A percentile compares a stretch with the other conserved stretches of the same genome.
Evolutionary conservation across 2,329 filamentous ascomycete species (phyloP).

Genomic region (Arthroderma uncinatum): DNA sequence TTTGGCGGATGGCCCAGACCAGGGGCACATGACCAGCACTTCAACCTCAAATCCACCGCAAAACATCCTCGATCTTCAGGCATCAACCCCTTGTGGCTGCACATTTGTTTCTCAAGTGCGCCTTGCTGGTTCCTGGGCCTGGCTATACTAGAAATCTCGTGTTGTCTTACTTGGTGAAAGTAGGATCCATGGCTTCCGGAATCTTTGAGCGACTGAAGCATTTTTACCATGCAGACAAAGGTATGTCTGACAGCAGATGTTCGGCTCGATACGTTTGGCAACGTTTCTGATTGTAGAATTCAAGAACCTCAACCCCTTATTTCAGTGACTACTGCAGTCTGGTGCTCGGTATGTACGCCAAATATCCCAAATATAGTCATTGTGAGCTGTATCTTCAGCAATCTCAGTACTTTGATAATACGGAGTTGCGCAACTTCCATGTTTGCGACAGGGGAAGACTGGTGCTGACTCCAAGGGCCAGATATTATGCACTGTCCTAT

Average conservation of each 20-base stretch:
- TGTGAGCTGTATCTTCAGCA: too few relatives aligned
- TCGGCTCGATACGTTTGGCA: neutral
- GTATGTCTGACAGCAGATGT: neutral
- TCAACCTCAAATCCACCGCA: neutral
- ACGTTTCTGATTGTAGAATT: neutral
- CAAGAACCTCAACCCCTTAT: constrained; percentile 13
- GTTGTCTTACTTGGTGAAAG: neutral
- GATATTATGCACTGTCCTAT: constrained; percentile 75
- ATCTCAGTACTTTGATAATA: too few relatives aligned
- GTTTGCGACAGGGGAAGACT: too few relatives aligned
- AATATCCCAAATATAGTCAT: neutral
- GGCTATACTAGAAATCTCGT: neutral
- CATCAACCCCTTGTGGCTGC: neutral
- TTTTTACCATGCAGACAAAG: constrained; percentile 1
- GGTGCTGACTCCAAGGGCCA: constrained; percentile 23
- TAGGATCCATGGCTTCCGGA: neutral
- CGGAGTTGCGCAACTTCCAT: neutral
- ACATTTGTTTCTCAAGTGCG: neutral
- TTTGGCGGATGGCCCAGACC: neutral
- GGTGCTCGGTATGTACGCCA: constrained; percentile 12
- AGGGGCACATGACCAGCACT: neutral
- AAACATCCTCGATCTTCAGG: neutral
- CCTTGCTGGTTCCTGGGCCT: neutral
- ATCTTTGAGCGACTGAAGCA: neutral
- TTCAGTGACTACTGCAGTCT: constrained; percentile 10